These are phyloP conservation scores for Nissolia schottii DNA, from an alignment of 306 rosid species.

Conservation along the genomic window DNA sequence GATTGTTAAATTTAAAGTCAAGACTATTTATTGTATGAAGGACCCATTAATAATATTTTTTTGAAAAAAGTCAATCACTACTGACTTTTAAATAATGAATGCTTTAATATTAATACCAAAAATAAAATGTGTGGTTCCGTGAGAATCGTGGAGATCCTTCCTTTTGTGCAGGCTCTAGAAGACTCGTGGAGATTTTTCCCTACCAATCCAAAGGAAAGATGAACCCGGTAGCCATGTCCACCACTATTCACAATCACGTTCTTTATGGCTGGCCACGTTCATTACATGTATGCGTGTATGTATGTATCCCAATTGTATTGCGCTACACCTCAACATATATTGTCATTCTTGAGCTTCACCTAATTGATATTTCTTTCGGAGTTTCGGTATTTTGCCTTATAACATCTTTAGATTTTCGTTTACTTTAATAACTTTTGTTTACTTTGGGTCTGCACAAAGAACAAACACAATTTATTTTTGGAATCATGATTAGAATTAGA, in stretches of 20 bases:
- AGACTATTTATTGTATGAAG: neutral
- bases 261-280: neutral
- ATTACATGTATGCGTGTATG: too few relatives aligned
- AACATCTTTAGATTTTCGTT: too few relatives aligned
- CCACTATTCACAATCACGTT: neutral
- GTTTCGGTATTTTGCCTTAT: too few relatives aligned
- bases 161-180: neutral
- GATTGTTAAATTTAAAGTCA: too few relatives aligned
- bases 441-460: too few relatives aligned
- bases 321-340: neutral
- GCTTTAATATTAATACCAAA: too few relatives aligned
- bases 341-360: too few relatives aligned
- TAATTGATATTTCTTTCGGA: too few relatives aligned
- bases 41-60: neutral
- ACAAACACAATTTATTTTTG: too few relatives aligned
- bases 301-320: neutral
- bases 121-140: neutral
- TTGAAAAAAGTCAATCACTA: neutral
- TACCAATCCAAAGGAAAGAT: neutral
- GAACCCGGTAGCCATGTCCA: neutral
- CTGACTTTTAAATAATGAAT: neutral
- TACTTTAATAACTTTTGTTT: too few relatives aligned
- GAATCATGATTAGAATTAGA: too few relatives aligned
- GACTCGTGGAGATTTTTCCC: neutral
- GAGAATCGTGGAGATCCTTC: neutral